These are phyloP conservation scores for Exophiala dermatitidis DNA, from an alignment of 2,329 filamentous ascomycete species.

Conservation along the genomic window DNA sequence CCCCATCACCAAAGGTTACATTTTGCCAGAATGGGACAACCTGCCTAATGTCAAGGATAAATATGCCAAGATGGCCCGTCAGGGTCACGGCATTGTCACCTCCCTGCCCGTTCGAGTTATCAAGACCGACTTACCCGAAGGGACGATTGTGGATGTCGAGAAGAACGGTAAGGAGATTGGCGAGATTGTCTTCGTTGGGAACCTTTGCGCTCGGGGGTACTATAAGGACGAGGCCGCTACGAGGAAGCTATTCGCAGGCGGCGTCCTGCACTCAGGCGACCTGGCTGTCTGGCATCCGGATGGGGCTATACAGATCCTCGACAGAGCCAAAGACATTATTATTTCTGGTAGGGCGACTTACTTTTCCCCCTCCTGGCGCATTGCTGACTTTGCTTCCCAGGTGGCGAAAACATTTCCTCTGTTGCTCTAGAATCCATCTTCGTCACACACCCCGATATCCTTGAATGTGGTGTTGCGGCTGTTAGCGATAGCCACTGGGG, in stretches of 20 bases:
- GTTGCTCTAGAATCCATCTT: conserved; percentile 88
- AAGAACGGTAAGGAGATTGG: conserved; percentile 69
- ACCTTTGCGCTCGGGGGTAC: conserved; percentile 87
- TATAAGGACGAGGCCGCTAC: conserved; percentile 86
- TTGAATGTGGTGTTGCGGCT: conserved; percentile 86
- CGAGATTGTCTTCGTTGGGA: conserved; percentile 80
- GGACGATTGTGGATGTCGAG: conserved; percentile 55
- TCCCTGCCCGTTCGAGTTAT: conserved; percentile 74
- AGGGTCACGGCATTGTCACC: conserved; percentile 85
- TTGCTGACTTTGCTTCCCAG: conserved; percentile 38
- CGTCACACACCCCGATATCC: conserved; percentile 74
- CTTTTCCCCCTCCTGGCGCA: neutral
- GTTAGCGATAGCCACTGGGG: conserved; percentile 88
- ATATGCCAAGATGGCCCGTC: conserved; percentile 83
- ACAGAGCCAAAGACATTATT: conserved; percentile 95
- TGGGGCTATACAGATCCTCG: conserved; percentile 82
- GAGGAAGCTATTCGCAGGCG: conserved; percentile 76
- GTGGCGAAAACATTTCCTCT: conserved; percentile 93
- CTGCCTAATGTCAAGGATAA: conserved; percentile 63
- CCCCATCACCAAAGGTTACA: conserved; percentile 89
- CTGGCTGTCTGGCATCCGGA: conserved; percentile 89
- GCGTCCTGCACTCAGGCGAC: conserved; percentile 82
- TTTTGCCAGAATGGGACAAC: conserved; percentile 74
- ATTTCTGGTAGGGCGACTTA: conserved; percentile 63
- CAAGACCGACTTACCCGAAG: conserved; percentile 63